Conservation (phyloP, 352 stramenopile genomes). For the Phytophthora boehmeriae region DNA sequence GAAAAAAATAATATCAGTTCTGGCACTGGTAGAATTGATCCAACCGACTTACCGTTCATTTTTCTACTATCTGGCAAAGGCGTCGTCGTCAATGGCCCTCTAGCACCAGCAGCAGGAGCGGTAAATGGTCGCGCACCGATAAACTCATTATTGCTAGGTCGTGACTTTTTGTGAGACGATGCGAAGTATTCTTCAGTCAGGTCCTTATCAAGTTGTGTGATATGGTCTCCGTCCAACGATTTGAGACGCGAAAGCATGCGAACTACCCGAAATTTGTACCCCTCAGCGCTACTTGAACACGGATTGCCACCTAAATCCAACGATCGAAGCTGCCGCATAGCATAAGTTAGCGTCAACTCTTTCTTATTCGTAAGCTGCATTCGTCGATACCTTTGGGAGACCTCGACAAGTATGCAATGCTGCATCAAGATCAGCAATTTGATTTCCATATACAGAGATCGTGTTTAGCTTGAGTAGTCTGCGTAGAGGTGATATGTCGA, state of each 20-base stretch:
- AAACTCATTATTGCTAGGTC: constrained; percentile 18
- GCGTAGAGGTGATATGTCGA: constrained; percentile 51
- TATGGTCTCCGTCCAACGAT: constrained; percentile 70
- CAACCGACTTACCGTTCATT: constrained; percentile 12
- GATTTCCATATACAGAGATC: constrained; percentile 68
- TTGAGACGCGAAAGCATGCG: constrained; percentile 66
- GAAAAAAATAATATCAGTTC: not conserved
- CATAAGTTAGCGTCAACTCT: not conserved
- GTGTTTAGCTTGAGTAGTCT: constrained; percentile 59
- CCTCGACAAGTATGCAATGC: constrained; percentile 55
- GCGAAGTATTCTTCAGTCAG: constrained; percentile 66
- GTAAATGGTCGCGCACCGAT: constrained; percentile 45
- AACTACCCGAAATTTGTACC: constrained; percentile 82
- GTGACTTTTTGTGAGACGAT: constrained; percentile 11
- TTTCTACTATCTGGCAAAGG: not conserved
- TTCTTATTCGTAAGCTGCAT: constrained; percentile 2
- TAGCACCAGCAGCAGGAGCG: constrained; percentile 24
- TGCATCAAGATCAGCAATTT: constrained; percentile 48
- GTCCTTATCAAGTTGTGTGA: constrained; percentile 78
- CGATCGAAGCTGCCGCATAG: constrained; percentile 50
- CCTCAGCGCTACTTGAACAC: constrained; percentile 58
- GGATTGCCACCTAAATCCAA: constrained; percentile 81
- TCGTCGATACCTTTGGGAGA: constrained; percentile 44
- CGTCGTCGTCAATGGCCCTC: constrained; percentile 7
- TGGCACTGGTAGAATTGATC: not conserved